These are phyloP conservation scores for Globisporangium splendens DNA, from an alignment of 352 stramenopile species.

Conservation along the genomic window DNA sequence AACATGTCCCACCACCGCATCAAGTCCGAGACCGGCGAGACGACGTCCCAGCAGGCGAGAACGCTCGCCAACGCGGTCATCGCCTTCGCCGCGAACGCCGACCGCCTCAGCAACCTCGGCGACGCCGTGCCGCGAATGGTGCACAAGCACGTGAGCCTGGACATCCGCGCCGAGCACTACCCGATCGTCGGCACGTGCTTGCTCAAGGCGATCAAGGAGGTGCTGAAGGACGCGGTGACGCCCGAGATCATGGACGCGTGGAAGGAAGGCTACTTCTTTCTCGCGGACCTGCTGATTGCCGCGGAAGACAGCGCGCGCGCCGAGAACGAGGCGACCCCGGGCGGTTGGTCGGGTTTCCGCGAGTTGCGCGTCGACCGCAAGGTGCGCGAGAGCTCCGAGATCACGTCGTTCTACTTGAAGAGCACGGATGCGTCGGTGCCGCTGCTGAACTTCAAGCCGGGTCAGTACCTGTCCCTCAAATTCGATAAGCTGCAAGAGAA, in stretches of 20 bases:
- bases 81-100: constrained; percentile 59
- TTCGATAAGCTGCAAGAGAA: constrained; percentile 36
- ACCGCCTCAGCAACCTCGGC: constrained; percentile 43
- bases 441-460: constrained; percentile 42
- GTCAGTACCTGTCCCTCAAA: constrained; percentile 58
- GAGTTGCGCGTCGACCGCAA: constrained; percentile 55
- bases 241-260: constrained; percentile 57
- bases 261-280: constrained; percentile 50
- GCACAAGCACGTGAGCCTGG: constrained; percentile 56
- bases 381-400: constrained; percentile 41
- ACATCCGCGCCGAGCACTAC: constrained; percentile 71
- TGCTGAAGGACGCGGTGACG: constrained; percentile 49
- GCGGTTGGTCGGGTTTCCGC: constrained; percentile 56
- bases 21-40: constrained; percentile 23
- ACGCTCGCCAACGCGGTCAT: constrained; percentile 56
- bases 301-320: constrained; percentile 43
- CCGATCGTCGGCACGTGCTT: constrained; percentile 55
- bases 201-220: constrained; percentile 49
- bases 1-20: constrained; percentile 67
- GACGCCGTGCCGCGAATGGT: constrained; percentile 55
- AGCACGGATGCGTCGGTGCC: constrained; percentile 26
- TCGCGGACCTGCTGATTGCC: constrained; percentile 61
- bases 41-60: constrained; percentile 38
- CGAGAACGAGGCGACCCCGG: constrained; percentile 21
- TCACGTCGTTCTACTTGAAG: constrained; percentile 56